phyloP scores from a whole-genome alignment of 305 asterid genomes.

The Andrographis paniculata region DNA sequence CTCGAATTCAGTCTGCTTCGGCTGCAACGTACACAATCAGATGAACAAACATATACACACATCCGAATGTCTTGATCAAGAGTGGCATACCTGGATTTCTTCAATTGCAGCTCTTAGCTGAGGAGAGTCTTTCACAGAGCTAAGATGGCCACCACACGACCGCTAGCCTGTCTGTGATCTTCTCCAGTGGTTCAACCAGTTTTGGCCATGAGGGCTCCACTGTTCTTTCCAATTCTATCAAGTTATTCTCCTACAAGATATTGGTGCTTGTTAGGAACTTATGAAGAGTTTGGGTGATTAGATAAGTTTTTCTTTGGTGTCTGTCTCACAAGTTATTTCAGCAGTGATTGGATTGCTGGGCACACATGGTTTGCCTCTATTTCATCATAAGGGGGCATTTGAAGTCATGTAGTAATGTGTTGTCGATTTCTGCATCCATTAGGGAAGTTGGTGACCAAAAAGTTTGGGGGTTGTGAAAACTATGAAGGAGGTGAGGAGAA shows the following conservation, averaged over 20 bases:
- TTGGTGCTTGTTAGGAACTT: neutral
- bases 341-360: slow-evolving; percentile 53
- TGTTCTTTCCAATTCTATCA: slow-evolving; percentile 51
- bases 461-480: neutral
- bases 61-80: neutral
- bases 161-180: slow-evolving; percentile 45
- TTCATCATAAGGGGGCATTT: slow-evolving; percentile 59
- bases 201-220: slow-evolving; percentile 65
- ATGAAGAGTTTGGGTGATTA: neutral
- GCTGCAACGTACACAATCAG: slow-evolving; percentile 30
- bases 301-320: neutral
- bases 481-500: neutral
- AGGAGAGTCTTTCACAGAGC: slow-evolving; percentile 57
- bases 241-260: slow-evolving; percentile 37
- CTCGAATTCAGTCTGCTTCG: slow-evolving; percentile 51
- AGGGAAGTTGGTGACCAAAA: neutral
- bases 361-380: slow-evolving; percentile 53
- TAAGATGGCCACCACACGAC: slow-evolving; percentile 77
- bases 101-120: slow-evolving; percentile 61
- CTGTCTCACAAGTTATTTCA: slow-evolving; percentile 39
- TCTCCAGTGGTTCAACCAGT: slow-evolving; percentile 72
- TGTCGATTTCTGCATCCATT: slow-evolving; percentile 17
- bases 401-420: slow-evolving; percentile 52
- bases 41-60: neutral
- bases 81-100: slow-evolving; percentile 48